These are phyloP conservation scores for Juncus inflexus DNA, from an alignment of 176 grass and related monocot species.

Conservation along the genomic window DNA sequence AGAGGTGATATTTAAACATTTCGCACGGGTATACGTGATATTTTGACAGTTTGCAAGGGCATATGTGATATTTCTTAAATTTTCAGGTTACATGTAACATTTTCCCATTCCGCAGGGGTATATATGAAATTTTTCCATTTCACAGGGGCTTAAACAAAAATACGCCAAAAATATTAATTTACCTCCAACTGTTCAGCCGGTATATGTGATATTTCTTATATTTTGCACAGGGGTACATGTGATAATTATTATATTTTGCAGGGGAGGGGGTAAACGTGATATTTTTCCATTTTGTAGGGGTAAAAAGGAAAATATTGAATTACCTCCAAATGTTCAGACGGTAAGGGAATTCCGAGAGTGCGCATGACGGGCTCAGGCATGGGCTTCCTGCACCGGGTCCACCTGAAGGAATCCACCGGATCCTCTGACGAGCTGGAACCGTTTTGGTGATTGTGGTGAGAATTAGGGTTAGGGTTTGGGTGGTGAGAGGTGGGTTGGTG, in stretches of 20 bases:
- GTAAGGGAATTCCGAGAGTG: conserved; percentile 63
- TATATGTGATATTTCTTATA: not conserved
- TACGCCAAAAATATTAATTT: too few relatives aligned
- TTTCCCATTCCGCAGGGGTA: too few relatives aligned
- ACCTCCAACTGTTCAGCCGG: too few relatives aligned
- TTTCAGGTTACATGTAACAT: too few relatives aligned
- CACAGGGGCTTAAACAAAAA: too few relatives aligned
- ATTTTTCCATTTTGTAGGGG: not conserved
- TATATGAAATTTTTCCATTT: too few relatives aligned
- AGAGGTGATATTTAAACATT: too few relatives aligned
- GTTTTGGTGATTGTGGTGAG: conserved; percentile 53
- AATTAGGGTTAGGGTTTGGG: conserved; percentile 29
- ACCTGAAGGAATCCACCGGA: conserved; percentile 65
- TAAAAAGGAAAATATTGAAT: not conserved
- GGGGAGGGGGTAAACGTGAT: too few relatives aligned
- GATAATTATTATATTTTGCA: not conserved
- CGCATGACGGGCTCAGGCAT: conserved; percentile 63
- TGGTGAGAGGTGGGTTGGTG: conserved; percentile 31
- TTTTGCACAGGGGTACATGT: not conserved
- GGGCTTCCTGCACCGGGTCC: conserved; percentile 80
- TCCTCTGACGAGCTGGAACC: conserved; percentile 52
- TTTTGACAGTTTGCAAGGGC: too few relatives aligned
- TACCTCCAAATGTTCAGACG: conserved; percentile 84
- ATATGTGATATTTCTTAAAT: not conserved
- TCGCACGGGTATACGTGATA: too few relatives aligned